These are phyloP conservation scores for Penicillium fimorum DNA, from an alignment of 495 filamentous ascomycete species.

Conservation along the genomic window DNA sequence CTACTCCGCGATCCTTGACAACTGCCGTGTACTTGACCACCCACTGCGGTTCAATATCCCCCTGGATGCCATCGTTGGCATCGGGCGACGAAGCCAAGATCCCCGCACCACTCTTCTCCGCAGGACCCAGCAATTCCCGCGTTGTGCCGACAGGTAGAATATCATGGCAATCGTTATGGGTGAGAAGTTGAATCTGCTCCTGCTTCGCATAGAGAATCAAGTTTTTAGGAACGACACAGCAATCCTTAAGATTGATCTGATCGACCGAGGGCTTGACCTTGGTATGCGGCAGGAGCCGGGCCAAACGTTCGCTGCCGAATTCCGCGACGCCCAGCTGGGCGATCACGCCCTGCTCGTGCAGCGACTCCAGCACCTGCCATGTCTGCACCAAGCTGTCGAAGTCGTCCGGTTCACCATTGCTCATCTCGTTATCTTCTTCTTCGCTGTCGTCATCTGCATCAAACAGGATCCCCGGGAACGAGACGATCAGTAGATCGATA, in stretches of 20 bases:
- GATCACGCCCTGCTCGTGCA: slow-evolving; percentile 70
- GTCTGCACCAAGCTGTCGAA: slow-evolving; percentile 69
- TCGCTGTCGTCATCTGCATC: slow-evolving; percentile 87
- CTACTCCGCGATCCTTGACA: slow-evolving; percentile 91
- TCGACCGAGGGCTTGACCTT: slow-evolving; percentile 77
- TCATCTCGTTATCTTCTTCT: slow-evolving; percentile 61
- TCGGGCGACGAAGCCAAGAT: slow-evolving; percentile 57
- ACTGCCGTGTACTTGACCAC: slow-evolving; percentile 98
- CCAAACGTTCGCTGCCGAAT: slow-evolving; percentile 79
- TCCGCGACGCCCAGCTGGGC: slow-evolving; percentile 80
- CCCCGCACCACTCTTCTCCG: slow-evolving; percentile 62
- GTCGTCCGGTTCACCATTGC: slow-evolving; percentile 49
- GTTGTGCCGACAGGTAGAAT: slow-evolving; percentile 83
- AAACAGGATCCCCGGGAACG: slow-evolving; percentile 90
- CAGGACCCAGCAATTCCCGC: slow-evolving; percentile 72
- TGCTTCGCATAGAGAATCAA: slow-evolving; percentile 82
- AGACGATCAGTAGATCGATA: slow-evolving; percentile 88
- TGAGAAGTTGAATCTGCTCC: slow-evolving; percentile 81
- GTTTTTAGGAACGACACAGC: slow-evolving; percentile 90
- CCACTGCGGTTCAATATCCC: slow-evolving; percentile 84
- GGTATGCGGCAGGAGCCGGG: slow-evolving; percentile 62
- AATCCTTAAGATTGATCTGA: slow-evolving; percentile 97
- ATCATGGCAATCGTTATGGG: slow-evolving; percentile 92
- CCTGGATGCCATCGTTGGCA: slow-evolving; percentile 53
- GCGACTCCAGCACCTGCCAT: slow-evolving; percentile 68